Conservation (phyloP, 2,329 filamentous ascomycete genomes). For the Celoporthe dispersa region DNA sequence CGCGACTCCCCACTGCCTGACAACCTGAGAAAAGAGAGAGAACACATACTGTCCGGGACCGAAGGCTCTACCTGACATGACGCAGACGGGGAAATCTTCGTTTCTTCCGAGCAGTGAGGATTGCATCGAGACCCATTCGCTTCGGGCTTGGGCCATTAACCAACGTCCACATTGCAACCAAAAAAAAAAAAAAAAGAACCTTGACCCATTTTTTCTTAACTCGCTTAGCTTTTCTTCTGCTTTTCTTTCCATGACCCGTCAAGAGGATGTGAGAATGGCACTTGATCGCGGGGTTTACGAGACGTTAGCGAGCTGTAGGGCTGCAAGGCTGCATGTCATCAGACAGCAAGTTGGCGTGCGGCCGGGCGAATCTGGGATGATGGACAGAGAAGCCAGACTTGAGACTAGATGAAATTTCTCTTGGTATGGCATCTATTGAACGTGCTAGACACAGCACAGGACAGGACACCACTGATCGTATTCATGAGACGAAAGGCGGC, state of each 20-base stretch:
- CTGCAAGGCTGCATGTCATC: conserved; percentile 4
- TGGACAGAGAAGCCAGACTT: conserved; percentile 10
- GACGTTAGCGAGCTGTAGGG: background rate
- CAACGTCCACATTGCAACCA: background rate
- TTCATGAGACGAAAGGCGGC: conserved; percentile 10
- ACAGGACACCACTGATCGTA: conserved; percentile 1
- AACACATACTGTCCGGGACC: too few species aligned
- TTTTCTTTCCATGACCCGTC: background rate
- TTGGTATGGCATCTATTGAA: background rate
- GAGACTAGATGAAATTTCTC: conserved; percentile 23
- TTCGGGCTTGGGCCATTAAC: conserved; percentile 11
- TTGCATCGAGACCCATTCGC: conserved; percentile 15
- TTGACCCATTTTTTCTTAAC: background rate
- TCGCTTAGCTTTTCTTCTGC: background rate
- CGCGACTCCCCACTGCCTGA: too few species aligned
- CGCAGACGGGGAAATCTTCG: conserved; percentile 9
- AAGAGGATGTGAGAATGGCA: background rate
- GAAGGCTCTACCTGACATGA: conserved; percentile 12
- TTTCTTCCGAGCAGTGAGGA: conserved; percentile 14
- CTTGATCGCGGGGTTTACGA: background rate
- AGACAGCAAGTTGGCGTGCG: conserved; percentile 10
- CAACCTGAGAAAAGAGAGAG: too few species aligned
- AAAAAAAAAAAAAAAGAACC: too few species aligned
- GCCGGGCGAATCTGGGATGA: background rate
- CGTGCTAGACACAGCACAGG: background rate